phyloP scores from a whole-genome alignment of 1,284 basidiomycete species.

The Malassezia psittaci region DNA sequence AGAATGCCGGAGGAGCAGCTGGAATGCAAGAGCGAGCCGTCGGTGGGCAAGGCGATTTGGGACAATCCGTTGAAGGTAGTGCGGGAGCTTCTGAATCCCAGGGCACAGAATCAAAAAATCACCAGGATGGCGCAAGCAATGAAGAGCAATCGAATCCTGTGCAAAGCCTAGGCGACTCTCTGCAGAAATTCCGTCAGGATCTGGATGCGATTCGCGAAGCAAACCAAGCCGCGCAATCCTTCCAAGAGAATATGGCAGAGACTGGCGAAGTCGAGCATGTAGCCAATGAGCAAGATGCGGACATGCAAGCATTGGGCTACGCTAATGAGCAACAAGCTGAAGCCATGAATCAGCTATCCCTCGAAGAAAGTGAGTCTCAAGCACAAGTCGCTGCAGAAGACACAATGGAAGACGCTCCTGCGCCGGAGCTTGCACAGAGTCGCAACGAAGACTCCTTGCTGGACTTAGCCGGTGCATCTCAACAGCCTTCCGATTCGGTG shows the following conservation, averaged over 20 bases:
- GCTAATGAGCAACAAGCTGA: constrained; percentile 59
- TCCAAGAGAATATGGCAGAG: constrained; percentile 48
- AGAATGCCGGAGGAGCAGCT: constrained; percentile 12
- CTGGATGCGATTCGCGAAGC: constrained; percentile 70
- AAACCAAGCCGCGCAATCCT: constrained; percentile 35
- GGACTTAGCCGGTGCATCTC: neutral
- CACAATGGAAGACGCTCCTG: constrained; percentile 5
- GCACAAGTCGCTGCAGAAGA: constrained; percentile 23
- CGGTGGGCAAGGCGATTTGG: constrained; percentile 8
- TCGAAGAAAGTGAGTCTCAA: constrained; percentile 33
- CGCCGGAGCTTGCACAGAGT: constrained; percentile 15
- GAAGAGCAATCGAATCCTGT: constrained; percentile 54
- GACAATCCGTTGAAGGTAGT: constrained; percentile 7
- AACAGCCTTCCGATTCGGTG: constrained; percentile 12
- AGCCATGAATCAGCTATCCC: constrained; percentile 54
- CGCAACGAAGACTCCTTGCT: constrained; percentile 4
- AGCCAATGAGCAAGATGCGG: constrained; percentile 59
- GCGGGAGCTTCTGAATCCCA: constrained; percentile 16
- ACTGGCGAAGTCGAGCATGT: constrained; percentile 64
- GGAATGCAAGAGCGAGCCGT: constrained; percentile 9
- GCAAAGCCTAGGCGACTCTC: constrained; percentile 73
- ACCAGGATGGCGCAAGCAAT: constrained; percentile 7
- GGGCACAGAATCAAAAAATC: constrained; percentile 27
- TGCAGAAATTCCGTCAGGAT: constrained; percentile 71
- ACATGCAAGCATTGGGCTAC: constrained; percentile 81